Evolutionary conservation across 352 stramenopile genomes (phyloP), one percentile per base, ranked within the genome.

Genomic region (Pythium graminicola): DNA sequence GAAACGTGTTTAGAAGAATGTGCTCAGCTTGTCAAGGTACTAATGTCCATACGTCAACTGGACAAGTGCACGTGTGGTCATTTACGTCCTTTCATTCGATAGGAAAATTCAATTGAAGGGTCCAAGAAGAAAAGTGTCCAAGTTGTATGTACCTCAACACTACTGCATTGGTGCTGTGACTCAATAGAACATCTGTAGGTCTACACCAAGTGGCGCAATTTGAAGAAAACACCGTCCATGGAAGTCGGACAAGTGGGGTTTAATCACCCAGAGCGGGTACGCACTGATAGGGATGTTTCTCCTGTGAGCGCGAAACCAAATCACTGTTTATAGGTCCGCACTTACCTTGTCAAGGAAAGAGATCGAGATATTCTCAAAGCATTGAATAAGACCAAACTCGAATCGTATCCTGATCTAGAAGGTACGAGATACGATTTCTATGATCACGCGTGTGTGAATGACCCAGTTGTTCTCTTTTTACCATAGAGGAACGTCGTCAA

Each of bases 31-130:
- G 88, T 97, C 31, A 97, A 98, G 78, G 89, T 91, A 39, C 31
- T 28, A 10, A 29, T 14, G 26, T 22, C 22, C 20, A 10, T 11
- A 20, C 10, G 23, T 33, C 11, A 14, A 7, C 3, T 16, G 40
- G 22, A 10, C 1, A 13, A 11, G 10, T 38, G 14, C n/a, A 29
- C n/a, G n/a, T n/a, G n/a, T n/a, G n/a, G n/a, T n/a, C n/a, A n/a
- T n/a, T n/a, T n/a, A n/a, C n/a, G n/a, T n/a, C n/a, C n/a, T n/a
- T n/a, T n/a, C n/a, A n/a, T n/a, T n/a, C n/a, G n/a, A n/a, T n/a
- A 90, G 77, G 79, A 91, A 58, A 97, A 98, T 71, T 96, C 83
- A 17, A 97, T 98, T 41, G 86, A 97, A 72, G 92, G 92, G 16
- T 93, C 75, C 65, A 98, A 98, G 70, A 86, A 87, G 57, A 93